Evolutionary conservation across 805 yeast species (phyloP), one percentile per base, ranked within the genome.

Genomic region (Candida quercuum): DNA sequence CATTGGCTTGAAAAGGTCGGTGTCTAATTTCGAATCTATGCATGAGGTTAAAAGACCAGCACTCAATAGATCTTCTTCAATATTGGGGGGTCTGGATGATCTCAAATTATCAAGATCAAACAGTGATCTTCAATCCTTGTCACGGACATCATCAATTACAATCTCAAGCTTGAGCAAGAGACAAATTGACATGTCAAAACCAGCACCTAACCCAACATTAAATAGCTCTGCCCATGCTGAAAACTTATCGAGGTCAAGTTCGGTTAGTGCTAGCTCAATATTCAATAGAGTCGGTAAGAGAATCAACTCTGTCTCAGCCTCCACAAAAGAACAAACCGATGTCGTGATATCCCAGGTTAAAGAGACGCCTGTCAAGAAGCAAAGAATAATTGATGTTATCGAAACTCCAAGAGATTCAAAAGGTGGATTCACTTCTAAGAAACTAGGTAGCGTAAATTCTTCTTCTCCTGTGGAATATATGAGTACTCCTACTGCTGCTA

Each of bases 261-360:
- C n/a, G n/a, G n/a, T n/a, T n/a, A n/a, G n/a, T n/a, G 14, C 18
- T 2, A 7, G 10, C 28, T 7, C 48, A 19, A 48, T 51, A 6
- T 54, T 54, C 32, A 49, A 43, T 36, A 49, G 57, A 36, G 59
- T 52, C 17, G 54, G 59, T n/a, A 52, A 48, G 26, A 51, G 42
- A 31, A 32, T 32, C n/a, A n/a, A n/a, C n/a, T n/a, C n/a, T 6
- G n/a, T 36, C 23, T 27, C 47, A n/a, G 29, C 41, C 2, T 35
- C 46, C 6, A 9, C 39, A 21, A 37, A 35, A 17, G 16, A 40
- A n/a, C 32, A 29, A 9, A 30, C 35, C 4, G 37, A 40, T 19
- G 16, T 42, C 56, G 3, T 39, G 8, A 14, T 49, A n/a, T 43
- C 51, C 3, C 59, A 54, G 34, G 57, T 54, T 12, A 52, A 47